phyloP scores from a whole-genome alignment of 306 rosid genomes.

The Cicer arietinum region DNA sequence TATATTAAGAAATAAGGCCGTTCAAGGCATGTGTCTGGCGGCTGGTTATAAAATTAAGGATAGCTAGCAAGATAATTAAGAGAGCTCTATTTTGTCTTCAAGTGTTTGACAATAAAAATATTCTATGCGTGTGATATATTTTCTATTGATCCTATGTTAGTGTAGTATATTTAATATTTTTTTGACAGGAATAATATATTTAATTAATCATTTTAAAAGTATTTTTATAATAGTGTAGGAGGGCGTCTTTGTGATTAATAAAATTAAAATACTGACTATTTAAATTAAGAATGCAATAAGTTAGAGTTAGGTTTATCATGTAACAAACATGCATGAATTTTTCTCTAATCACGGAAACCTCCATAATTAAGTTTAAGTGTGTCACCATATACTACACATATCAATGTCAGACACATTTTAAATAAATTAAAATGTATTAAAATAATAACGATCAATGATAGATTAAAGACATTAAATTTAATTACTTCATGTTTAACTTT shows the following conservation, averaged over 20 bases:
- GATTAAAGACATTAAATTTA: no score
- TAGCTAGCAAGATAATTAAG: constrained; percentile 15
- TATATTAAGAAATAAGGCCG: constrained; percentile 36
- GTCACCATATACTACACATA: no score
- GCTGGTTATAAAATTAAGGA: constrained; percentile 41
- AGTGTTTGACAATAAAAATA: constrained; percentile 39
- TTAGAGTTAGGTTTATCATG: constrained; percentile 37
- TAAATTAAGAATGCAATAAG: constrained; percentile 33
- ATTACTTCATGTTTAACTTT: no score
- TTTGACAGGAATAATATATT: neutral
- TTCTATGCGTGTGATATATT: constrained; percentile 12
- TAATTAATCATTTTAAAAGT: constrained; percentile 10
- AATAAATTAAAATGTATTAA: no score
- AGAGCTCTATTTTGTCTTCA: constrained; percentile 50
- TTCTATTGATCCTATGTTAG: constrained; percentile 23
- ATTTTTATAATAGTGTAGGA: constrained; percentile 33
- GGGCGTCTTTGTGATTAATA: constrained; percentile 22
- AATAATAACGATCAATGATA: no score
- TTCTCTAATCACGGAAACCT: neutral
- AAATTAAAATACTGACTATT: constrained; percentile 12
- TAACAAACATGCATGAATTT: constrained; percentile 38
- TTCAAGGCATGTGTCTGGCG: constrained; percentile 52
- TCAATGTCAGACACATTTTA: no score
- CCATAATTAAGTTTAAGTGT: no score
- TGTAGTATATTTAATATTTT: constrained; percentile 8